Percentiles rank a stretch among this genome's conserved stretches.
Conservation (phyloP, 305 asterid species). For the Fraxinus sp. region DNA sequence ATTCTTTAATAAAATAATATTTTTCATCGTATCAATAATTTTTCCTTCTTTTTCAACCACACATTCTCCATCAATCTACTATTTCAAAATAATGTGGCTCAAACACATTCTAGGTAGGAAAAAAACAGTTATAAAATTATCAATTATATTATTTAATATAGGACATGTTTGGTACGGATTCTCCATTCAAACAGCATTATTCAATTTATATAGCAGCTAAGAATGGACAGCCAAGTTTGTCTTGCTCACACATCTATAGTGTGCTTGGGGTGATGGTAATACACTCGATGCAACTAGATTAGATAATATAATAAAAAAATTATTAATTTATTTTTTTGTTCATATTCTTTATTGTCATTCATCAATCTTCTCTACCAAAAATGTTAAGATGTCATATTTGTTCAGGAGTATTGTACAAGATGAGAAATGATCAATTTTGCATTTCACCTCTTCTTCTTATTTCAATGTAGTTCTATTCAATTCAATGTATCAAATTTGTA, state of each 20-base stretch:
- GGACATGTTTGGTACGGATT: too few species aligned
- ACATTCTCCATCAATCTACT: too few species aligned
- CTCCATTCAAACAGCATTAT: too few species aligned
- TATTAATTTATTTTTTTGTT: not conserved
- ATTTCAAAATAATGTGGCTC: too few species aligned
- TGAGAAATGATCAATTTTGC: not conserved
- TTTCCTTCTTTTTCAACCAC: too few species aligned
- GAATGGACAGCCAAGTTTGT: not conserved
- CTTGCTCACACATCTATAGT: not conserved
- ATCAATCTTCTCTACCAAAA: not conserved
- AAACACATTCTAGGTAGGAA: not conserved
- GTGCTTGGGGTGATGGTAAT: not conserved
- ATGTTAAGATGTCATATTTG: not conserved
- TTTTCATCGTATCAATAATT: too few species aligned
- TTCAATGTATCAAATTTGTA: too few species aligned
- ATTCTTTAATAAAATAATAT: too few species aligned
- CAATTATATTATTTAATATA: too few species aligned
- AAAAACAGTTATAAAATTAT: too few species aligned
- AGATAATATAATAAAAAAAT: not conserved
- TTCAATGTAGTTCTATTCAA: not conserved
- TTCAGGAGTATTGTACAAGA: not conserved
- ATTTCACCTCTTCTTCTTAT: not conserved
- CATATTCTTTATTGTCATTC: not conserved
- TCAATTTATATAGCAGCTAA: not conserved
- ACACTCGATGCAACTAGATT: too few species aligned